Evolutionary conservation across 2,329 filamentous ascomycete species (phyloP).

Genomic region (Domatiomyces globalis): DNA sequence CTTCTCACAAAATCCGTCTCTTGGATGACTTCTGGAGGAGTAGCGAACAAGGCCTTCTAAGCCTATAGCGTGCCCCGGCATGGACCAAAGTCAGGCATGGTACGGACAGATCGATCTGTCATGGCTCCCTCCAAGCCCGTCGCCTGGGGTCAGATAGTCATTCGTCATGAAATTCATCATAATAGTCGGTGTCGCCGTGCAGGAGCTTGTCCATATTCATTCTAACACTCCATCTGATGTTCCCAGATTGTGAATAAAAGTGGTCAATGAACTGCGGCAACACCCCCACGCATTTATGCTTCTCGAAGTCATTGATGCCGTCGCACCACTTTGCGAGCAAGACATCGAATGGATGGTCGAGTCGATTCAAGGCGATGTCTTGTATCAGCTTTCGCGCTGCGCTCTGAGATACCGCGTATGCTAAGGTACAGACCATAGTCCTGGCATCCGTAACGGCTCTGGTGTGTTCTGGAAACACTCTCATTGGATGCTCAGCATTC

Average conservation of each 20-base stretch:
- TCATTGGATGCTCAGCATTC: background rate
- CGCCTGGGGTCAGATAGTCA: too few relatives aligned
- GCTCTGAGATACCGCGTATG: conserved; percentile 28
- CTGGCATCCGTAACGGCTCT: conserved; percentile 4
- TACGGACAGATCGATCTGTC: too few relatives aligned
- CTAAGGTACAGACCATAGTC: conserved; percentile 23
- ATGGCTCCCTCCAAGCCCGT: too few relatives aligned
- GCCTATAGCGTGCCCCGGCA: too few relatives aligned
- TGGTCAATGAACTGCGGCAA: background rate
- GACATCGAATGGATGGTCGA: conserved; percentile 25
- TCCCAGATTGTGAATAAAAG: background rate
- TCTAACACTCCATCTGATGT: background rate
- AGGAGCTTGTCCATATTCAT: background rate
- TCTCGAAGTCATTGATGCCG: background rate
- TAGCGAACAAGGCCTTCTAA: too few relatives aligned
- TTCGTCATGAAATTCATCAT: too few relatives aligned
- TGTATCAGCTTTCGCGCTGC: conserved; percentile 24
- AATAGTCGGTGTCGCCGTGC: background rate
- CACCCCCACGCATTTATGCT: background rate
- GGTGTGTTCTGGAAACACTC: background rate
- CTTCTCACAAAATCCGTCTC: too few relatives aligned
- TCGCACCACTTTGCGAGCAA: background rate
- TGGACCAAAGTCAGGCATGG: too few relatives aligned
- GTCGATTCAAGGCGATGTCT: conserved; percentile 5
- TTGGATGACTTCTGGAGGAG: too few relatives aligned